A percentile compares a stretch with the other conserved stretches of the same genome.
These are phyloP conservation scores for Verticillium nubilum DNA, from an alignment of 2,329 filamentous ascomycete species.

Conservation along the genomic window DNA sequence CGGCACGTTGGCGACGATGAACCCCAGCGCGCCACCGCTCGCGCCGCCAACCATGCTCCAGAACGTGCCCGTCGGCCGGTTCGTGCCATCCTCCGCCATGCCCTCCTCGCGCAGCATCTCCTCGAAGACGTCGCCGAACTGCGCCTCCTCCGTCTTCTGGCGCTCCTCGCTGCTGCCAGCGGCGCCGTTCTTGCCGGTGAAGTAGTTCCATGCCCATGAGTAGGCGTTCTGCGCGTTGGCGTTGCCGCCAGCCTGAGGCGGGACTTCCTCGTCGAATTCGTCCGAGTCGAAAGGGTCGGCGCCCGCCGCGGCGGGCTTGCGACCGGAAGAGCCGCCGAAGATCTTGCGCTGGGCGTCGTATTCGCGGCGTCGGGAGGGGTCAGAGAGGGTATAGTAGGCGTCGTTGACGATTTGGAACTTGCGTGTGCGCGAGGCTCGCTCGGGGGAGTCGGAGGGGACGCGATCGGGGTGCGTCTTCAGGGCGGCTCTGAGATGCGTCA, in stretches of 20 bases:
- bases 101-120: conserved; percentile 85
- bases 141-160: conserved; percentile 62
- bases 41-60: conserved; percentile 83
- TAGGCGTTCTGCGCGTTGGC: conserved; percentile 45
- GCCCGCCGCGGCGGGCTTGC: conserved; percentile 24
- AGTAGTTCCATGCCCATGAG: conserved; percentile 72
- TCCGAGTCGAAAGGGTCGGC: conserved; percentile 34
- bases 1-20: conserved; percentile 90
- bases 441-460: conserved; percentile 75
- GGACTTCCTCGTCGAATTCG: conserved; percentile 19
- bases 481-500: conserved; percentile 55
- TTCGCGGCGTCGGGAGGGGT: conserved; percentile 68
- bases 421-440: conserved; percentile 74
- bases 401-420: conserved; percentile 91
- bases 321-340: conserved; percentile 39
- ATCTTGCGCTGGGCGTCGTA: conserved; percentile 72
- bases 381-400: conserved; percentile 87
- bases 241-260: conserved; percentile 19
- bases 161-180: conserved; percentile 29
- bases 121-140: conserved; percentile 86
- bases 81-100: conserved; percentile 66
- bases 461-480: conserved; percentile 92
- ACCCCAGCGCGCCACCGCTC: conserved; percentile 85
- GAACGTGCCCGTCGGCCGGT: conserved; percentile 63
- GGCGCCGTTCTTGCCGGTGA: conserved; percentile 34